Evolutionary conservation across 176 grass and related monocot genomes (phyloP), one percentile per base, ranked within the genome.

Genomic region (Tuctoria greenei): DNA sequence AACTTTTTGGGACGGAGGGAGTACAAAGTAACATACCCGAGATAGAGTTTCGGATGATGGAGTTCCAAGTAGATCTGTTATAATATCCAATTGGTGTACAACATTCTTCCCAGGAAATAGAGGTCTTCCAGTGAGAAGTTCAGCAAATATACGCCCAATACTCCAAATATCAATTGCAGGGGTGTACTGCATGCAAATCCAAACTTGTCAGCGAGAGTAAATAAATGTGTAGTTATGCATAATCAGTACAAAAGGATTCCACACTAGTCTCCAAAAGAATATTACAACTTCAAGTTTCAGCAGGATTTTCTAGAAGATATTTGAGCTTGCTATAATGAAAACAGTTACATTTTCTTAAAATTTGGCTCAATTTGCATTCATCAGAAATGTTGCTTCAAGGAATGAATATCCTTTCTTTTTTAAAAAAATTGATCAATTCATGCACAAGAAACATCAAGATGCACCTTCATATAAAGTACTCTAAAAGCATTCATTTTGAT

Each of bases 141-240:
- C 93, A 44, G 90, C 88, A 86, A 97, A 97, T 81, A 97, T 93
- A 73, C 93, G 93, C 66, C 93, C 93, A 76, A 93, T 93, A 79
- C 93, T 97, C 93, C 93, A 97, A 74, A 97, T 90, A 86, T 97
- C 93, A 86, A 86, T 57, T 76, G 79, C 78, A 71, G 84, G 73
- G 17, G 72, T 75, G 16, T 75, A 75, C 72, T 75, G 72, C 62
- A 69, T 15, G 25, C 4, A 84, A 78, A 83, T 54, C 35, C 4
- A 74, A 36, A 5, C 28, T 10, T 37, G 16, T 51, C 4, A 0
- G 17, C 6, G 44, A 27, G 47, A 65, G 13, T 31, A 28, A 41
- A 56, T 8, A 54, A 46, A 86, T 68, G n/a, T 4, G 62, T 72
- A 1, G 27, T 40, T 71, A 37, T 42, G 40, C 63, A 81, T 59